Conservation (phyloP, 2,329 filamentous ascomycete species). For the Lasiodiplodia citricola region DNA sequence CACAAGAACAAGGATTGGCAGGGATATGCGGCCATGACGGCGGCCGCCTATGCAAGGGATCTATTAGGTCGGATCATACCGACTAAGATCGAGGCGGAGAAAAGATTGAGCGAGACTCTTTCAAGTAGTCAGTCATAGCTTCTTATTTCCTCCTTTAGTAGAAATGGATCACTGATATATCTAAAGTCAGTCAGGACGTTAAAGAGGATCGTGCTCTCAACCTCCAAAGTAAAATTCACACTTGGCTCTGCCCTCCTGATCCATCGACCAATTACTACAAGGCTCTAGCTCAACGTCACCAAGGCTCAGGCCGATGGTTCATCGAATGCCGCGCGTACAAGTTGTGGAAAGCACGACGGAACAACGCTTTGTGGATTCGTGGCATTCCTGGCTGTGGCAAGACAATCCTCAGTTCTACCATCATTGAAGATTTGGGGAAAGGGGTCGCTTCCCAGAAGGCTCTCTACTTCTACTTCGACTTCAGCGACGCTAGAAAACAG, state of each 20-base stretch:
- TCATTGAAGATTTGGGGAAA: conserved; percentile 39
- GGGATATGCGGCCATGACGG: conserved; percentile 35
- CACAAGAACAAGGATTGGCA: conserved; percentile 41
- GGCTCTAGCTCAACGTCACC: conserved; percentile 34
- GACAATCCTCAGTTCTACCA: conserved; percentile 46
- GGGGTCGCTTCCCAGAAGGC: neutral
- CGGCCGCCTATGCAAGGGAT: conserved; percentile 34
- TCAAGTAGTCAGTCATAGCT: too few relatives aligned
- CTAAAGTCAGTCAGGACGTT: too few relatives aligned
- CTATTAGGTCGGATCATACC: neutral
- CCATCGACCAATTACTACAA: conserved; percentile 38
- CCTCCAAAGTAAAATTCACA: too few relatives aligned
- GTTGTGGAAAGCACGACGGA: conserved; percentile 34
- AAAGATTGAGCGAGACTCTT: too few relatives aligned
- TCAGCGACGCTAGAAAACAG: conserved; percentile 42
- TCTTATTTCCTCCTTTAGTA: too few relatives aligned
- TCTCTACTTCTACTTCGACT: conserved; percentile 33
- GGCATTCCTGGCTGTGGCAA: conserved; percentile 52
- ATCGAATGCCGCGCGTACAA: conserved; percentile 32
- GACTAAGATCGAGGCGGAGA: too few relatives aligned
- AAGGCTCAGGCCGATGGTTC: conserved; percentile 39
- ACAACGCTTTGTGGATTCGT: conserved; percentile 42
- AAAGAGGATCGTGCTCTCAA: too few relatives aligned
- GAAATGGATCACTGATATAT: too few relatives aligned
- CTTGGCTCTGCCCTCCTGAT: conserved; percentile 40